Percentiles rank a stretch among this genome's conserved stretches.
Evolutionary conservation across 768 basidiomycete species (phyloP).

Genomic region (Leucosporidium creatinivorum): DNA sequence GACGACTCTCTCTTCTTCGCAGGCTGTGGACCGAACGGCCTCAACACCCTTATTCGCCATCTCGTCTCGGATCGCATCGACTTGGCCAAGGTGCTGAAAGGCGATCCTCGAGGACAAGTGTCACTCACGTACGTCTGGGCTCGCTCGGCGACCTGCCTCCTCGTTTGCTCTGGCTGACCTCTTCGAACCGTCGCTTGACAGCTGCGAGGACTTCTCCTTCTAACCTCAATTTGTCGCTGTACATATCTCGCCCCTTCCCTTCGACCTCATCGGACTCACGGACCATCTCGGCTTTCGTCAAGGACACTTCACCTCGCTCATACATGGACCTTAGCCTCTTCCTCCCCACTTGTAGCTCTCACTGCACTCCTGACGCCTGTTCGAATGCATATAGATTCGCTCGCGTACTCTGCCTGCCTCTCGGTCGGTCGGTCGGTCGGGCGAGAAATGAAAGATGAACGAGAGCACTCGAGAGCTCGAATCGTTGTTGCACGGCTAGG

Average conservation of each 20-base stretch:
- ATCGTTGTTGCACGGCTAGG: too few relatives aligned
- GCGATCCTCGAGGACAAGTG: constrained; percentile 22
- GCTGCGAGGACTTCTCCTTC: constrained; percentile 16
- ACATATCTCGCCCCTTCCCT: neutral
- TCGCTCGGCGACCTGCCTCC: too few relatives aligned
- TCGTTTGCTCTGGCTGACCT: too few relatives aligned
- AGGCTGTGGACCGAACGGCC: constrained; percentile 67
- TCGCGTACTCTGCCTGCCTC: too few relatives aligned
- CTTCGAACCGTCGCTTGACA: too few relatives aligned
- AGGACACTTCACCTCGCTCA: neutral
- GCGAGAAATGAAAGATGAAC: too few relatives aligned
- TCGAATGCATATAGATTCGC: too few relatives aligned
- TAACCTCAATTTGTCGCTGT: neutral
- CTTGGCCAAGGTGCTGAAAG: constrained; percentile 50
- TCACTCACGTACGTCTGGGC: neutral
- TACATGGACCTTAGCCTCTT: neutral
- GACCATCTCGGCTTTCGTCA: neutral
- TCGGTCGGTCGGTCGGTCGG: too few relatives aligned
- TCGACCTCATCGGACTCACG: too few relatives aligned
- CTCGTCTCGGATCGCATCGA: constrained; percentile 57
- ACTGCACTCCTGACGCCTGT: too few relatives aligned
- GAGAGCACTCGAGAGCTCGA: too few relatives aligned
- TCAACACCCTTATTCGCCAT: constrained; percentile 64
- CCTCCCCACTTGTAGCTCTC: neutral
- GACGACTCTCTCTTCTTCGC: neutral